phyloP scores from a whole-genome alignment of 179 eudicot species.

The Spinacia oleracea region DNA sequence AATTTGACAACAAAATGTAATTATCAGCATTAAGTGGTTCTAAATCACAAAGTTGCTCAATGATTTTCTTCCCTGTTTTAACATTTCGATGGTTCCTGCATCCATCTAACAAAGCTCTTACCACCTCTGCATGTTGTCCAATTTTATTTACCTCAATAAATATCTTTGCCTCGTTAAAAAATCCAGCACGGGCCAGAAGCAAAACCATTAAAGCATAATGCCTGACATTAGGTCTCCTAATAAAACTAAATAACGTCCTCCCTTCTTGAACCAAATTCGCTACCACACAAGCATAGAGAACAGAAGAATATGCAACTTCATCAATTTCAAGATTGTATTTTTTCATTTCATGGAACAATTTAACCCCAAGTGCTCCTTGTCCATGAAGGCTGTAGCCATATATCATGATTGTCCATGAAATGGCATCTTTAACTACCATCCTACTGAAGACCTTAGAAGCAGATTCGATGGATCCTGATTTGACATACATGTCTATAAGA shows the following conservation, averaged over 20 bases:
- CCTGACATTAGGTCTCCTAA: conserved; percentile 49
- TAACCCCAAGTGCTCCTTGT: conserved; percentile 50
- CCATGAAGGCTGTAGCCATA: conserved; percentile 66
- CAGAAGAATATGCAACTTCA: conserved; percentile 43
- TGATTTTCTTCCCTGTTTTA: conserved; percentile 43
- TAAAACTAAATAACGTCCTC: conserved; percentile 37
- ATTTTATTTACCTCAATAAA: conserved; percentile 45
- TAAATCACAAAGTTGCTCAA: conserved; percentile 51
- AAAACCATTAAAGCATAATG: conserved; percentile 59
- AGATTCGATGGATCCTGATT: conserved; percentile 59
- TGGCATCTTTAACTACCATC: conserved; percentile 49
- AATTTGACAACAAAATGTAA: conserved; percentile 50
- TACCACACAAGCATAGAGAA: conserved; percentile 58
- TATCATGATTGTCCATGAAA: conserved; percentile 79
- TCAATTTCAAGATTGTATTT: conserved; percentile 39
- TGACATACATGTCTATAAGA: conserved; percentile 73
- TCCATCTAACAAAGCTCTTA: conserved; percentile 64
- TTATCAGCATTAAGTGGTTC: conserved; percentile 60
- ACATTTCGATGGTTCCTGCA: conserved; percentile 48
- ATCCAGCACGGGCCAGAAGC: conserved; percentile 60
- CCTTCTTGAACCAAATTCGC: conserved; percentile 63
- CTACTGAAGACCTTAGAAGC: conserved; percentile 49
- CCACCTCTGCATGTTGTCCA: conserved; percentile 43
- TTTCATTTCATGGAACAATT: conserved; percentile 51
- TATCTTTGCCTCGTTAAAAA: conserved; percentile 47